Conservation (phyloP, 75 land plant species). For the Pinus tabuliformis region DNA sequence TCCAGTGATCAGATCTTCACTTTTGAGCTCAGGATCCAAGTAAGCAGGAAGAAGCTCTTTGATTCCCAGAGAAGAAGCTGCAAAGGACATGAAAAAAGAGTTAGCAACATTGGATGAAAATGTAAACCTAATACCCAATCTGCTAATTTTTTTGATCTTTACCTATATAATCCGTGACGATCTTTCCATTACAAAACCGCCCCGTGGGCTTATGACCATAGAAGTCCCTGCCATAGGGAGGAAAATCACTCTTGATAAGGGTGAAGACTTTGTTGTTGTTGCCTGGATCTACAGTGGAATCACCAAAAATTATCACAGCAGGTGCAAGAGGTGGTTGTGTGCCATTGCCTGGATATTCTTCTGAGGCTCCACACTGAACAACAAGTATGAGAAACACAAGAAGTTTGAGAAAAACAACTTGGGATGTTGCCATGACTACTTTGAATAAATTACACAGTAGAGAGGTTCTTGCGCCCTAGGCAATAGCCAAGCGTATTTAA, state of each 20-base stretch:
- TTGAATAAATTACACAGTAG: too few species aligned
- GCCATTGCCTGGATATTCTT: constrained; percentile 1
- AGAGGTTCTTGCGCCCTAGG: too few species aligned
- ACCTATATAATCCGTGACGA: constrained; percentile 35
- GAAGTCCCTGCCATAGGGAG: constrained; percentile 29
- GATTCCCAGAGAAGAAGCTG: constrained; percentile 4
- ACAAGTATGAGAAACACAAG: too few species aligned
- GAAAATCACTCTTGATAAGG: constrained; percentile 19
- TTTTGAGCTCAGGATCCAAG: constrained; percentile 1
- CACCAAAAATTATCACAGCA: constrained; percentile 24
- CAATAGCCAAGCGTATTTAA: too few species aligned
- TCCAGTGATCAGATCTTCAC: constrained; percentile 9
- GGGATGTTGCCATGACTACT: too few species aligned
- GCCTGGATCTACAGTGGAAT: constrained; percentile 33
- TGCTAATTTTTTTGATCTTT: not conserved
- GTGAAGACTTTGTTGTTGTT: constrained; percentile 21
- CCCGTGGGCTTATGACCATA: constrained; percentile 20
- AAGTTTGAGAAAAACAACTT: too few species aligned
- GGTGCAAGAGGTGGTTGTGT: constrained; percentile 9
- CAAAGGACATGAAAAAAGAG: too few species aligned
- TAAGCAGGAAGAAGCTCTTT: constrained; percentile 5
- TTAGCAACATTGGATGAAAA: not conserved
- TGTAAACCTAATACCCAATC: not conserved
- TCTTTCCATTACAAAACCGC: constrained; percentile 36
- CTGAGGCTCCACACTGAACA: not conserved